Evolutionary conservation across 2,329 filamentous ascomycete species (phyloP), one percentile per base, ranked within the genome.

Genomic region (Tolypocladium tundrense): DNA sequence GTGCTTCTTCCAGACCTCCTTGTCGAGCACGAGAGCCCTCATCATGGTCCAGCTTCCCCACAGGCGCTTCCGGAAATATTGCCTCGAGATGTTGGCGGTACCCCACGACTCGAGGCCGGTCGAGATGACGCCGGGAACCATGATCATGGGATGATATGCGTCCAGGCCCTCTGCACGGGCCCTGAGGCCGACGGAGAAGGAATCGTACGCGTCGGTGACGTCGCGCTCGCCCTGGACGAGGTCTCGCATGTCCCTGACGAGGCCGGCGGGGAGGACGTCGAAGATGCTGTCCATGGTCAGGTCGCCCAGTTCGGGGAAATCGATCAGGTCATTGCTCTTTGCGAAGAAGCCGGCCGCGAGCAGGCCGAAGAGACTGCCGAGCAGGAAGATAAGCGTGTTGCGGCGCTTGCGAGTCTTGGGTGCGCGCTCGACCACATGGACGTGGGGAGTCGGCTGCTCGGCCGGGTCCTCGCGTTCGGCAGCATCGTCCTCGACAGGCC

Each of bases 1-100:
- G 70, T 99, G 94, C 66, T 79, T 87, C 77, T 97, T 99, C 94
- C 94, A 99, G 40, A 83, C 81, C 35, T 95, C 87, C 73, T 97
- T 97, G 72, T 97, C 94, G 67, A 96, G 75, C 1, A 99, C 90
- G 63, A 99, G 75, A 0, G 94, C 93, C 54, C 88, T 84, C 91
- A 99, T 97, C 94, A 99, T 99, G 62, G 85, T 96, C 94, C 95
- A 99, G 65, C 91, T 96, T 5, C 94, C 94, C 94, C 94, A 99
- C 54, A 99, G 76, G 57, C 94, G 81, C 75, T 95, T 96, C 61
- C 94, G 82, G 72, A 99, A 99, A 73, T 97, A 99, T 59, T 88
- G 88, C 41, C 91, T 83, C 9, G 92, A 96, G 48, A 80, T 78
- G 68, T 92, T 89, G 55, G 88, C 86, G 0, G 94, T 97, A 4